Base-by-base conservation (phyloP, 2,329 filamentous ascomycete species). In the Cytospora piceicola region DNA sequence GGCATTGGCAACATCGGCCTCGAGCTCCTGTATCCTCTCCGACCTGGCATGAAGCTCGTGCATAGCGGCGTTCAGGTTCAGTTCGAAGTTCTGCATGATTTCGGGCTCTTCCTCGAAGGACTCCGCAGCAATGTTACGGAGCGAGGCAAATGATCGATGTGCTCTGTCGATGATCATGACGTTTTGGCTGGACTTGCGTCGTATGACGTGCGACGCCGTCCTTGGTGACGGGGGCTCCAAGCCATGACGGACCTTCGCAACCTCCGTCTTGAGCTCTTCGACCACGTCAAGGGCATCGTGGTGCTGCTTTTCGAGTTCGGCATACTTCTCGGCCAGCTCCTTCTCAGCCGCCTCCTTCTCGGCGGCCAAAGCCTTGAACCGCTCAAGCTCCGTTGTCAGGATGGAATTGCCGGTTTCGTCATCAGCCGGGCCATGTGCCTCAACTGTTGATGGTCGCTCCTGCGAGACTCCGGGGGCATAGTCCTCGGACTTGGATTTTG, bases 121-220 rank as follows among this genome's bases (percentile, higher is more conserved):
- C 71, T 98, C 94, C 0, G 88, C 79, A 2, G 93, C 94, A 73
- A 99, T 90, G 72, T 94, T 96, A 66, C 94, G 90, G 42, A 99
- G 86, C 1, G 93, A 93, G 0, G 92, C 91, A 72, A 98, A 93
- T 2, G 94, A 96, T 66, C 95, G 88, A 72, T 97, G 94, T 9
- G 94, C 93, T 64, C 94, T 91, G 77, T 99, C 95, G 69, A 94
- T 91, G 32, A 89, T 88, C 78, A 95, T 88, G 52, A 96, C 83
- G 68, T 91, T 95, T 76, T 97, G 93, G 75, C 93, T 96, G 4
- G 93, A 96, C 80, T 97, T 97, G 72, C 94, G 89, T 69, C 94
- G 91, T 72, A 97, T 94, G 70, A 97, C 88, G n/a, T 90, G 88
- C 0, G 87, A 57, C 29, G 56, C 86, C n/a, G 81, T 83, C 36